A percentile compares a stretch with the other conserved stretches of the same genome.
Evolutionary conservation across 495 filamentous ascomycete genomes (phyloP).

Genomic region (Amorphotheca resinae): DNA sequence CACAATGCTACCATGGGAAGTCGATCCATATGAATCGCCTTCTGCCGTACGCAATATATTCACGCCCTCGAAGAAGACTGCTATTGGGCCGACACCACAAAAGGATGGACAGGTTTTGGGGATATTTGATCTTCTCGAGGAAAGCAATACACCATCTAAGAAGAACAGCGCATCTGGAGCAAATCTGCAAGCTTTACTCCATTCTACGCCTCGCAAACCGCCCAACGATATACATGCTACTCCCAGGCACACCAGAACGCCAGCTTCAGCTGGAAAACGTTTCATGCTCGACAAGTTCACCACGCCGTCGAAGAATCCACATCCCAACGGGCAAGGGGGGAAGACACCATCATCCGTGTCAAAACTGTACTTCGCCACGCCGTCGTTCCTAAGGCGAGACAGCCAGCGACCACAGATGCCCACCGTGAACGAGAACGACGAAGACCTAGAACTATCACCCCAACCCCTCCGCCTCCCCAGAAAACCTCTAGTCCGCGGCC

Average conservation of each 20-base stretch:
- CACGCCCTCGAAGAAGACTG: conserved; percentile 38
- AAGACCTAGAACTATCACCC: conserved; percentile 23
- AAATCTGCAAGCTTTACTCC: not conserved
- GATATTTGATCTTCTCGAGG: conserved; percentile 75
- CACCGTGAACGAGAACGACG: conserved; percentile 35
- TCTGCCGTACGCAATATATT: conserved; percentile 45
- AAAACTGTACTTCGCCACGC: conserved; percentile 49
- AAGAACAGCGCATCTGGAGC: not conserved
- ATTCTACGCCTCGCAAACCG: conserved; percentile 12
- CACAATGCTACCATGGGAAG: conserved; percentile 18
- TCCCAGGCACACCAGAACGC: conserved; percentile 35
- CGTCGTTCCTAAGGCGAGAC: conserved; percentile 58
- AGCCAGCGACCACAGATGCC: conserved; percentile 24
- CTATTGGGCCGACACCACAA: conserved; percentile 80
- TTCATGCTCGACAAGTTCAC: conserved; percentile 50
- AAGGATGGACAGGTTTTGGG: conserved; percentile 78
- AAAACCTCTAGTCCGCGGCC: conserved; percentile 54
- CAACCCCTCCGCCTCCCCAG: conserved; percentile 34
- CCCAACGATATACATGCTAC: conserved; percentile 7
- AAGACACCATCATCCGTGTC: conserved; percentile 37
- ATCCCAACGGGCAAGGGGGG: conserved; percentile 21
- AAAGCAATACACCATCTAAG: conserved; percentile 26
- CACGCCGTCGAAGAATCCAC: conserved; percentile 40
- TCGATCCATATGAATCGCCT: conserved; percentile 46
- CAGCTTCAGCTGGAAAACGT: conserved; percentile 48